These are phyloP conservation scores for Nicotiana undulata DNA, from an alignment of 257 asterid genomes.

Conservation along the genomic window DNA sequence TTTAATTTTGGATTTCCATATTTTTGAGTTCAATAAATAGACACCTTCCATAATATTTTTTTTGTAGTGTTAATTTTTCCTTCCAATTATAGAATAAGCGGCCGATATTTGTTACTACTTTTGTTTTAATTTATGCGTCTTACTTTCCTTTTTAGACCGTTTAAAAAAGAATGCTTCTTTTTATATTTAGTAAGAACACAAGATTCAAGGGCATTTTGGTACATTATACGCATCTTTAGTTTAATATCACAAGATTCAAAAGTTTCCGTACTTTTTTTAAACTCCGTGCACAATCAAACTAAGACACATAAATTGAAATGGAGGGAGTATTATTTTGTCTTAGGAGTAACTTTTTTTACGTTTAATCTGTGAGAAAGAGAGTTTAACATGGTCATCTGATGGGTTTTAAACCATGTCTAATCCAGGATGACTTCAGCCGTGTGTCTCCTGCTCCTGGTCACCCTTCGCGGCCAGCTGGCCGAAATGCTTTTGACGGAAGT, in stretches of 20 bases:
- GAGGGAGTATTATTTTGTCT: neutral
- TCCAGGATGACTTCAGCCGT: conserved; percentile 76
- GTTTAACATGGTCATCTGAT: neutral
- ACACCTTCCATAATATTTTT: neutral
- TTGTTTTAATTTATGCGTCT: no score
- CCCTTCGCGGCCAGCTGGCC: conserved; percentile 80
- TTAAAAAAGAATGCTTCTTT: no score
- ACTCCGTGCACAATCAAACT: no score
- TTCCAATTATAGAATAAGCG: neutral
- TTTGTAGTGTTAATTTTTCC: neutral
- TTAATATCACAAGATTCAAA: no score
- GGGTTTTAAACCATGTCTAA: conserved; percentile 6
- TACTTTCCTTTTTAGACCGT: no score
- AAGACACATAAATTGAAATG: no score
- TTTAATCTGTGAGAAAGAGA: neutral
- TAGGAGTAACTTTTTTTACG: neutral
- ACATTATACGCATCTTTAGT: no score
- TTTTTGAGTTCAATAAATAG: no score
- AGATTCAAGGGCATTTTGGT: no score
- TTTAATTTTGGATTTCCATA: no score
- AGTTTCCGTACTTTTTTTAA: no score
- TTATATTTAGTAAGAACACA: no score
- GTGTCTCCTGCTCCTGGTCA: conserved; percentile 49
- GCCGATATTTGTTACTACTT: neutral
- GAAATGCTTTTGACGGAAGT: conserved; percentile 68